Evolutionary conservation across 2,329 filamentous ascomycete species (phyloP).

Genomic region (Fusarium sp.): DNA sequence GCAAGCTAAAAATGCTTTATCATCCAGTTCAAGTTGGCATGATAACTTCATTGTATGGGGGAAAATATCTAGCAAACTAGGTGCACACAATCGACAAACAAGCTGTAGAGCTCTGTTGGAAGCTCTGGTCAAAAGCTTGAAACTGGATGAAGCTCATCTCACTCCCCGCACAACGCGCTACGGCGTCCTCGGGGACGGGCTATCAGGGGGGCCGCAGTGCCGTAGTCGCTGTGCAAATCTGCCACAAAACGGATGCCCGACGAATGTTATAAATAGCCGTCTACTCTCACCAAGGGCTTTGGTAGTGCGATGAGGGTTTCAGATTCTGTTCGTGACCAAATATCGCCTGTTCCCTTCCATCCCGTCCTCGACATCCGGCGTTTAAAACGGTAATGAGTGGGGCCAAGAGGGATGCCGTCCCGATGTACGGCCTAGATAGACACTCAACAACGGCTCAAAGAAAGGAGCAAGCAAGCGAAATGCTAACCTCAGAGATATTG

Average conservation of each 20-base stretch:
- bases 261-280: slow-evolving; percentile 5
- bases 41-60: background rate
- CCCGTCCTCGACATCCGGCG: background rate
- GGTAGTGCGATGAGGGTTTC: background rate
- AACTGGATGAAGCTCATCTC: slow-evolving; percentile 6
- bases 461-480: slow-evolving; percentile 15
- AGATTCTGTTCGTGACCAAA: background rate
- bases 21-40: background rate
- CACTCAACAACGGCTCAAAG: slow-evolving; percentile 12
- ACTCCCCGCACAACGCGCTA: slow-evolving; percentile 22
- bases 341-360: background rate
- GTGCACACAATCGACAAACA: background rate
- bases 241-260: background rate
- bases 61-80: background rate
- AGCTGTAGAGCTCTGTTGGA: background rate
- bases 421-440: slow-evolving; percentile 2
- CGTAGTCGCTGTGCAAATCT: slow-evolving; percentile 3
- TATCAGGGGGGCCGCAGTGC: slow-evolving; percentile 20
- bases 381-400: slow-evolving; percentile 29
- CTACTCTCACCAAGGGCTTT: background rate
- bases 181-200: slow-evolving; percentile 32
- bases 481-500: slow-evolving; percentile 1
- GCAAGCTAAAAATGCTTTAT: background rate
- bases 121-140: background rate
- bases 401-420: slow-evolving; percentile 5